Percentiles rank a stretch among this genome's conserved stretches.
These are phyloP conservation scores for Angophora floribunda DNA, from an alignment of 345 rosid genomes.

Conservation along the genomic window DNA sequence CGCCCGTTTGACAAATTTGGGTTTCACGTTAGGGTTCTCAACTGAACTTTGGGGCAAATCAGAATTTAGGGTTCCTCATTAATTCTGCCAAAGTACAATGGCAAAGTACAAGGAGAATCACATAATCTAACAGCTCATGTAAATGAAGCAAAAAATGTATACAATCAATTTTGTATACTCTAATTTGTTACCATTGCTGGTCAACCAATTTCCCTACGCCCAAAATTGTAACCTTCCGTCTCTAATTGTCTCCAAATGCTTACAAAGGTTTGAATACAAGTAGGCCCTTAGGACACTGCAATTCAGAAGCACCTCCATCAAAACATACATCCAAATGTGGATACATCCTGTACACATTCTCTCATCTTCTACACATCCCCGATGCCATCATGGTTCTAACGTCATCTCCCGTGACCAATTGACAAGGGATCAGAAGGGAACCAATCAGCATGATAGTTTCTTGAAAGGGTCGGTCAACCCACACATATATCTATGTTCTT, in stretches of 20 bases:
- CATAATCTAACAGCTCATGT: not conserved
- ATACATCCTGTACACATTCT: not conserved
- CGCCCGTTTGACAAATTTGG: not conserved
- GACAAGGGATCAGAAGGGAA: not conserved
- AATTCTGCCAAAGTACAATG: not conserved
- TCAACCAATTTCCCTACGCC: not conserved
- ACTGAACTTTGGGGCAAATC: not conserved
- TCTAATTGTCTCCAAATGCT: not conserved
- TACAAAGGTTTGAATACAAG: not conserved
- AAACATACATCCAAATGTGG: not conserved
- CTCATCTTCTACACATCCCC: not conserved
- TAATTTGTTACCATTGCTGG: not conserved
- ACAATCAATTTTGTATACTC: not conserved
- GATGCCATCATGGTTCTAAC: not conserved
- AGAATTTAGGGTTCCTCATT: not conserved
- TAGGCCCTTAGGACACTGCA: not conserved
- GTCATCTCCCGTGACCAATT: not conserved
- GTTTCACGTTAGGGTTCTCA: not conserved
- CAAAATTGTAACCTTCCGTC: not conserved
- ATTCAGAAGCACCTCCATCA: not conserved
- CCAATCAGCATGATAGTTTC: not conserved
- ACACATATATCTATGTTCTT: not conserved
- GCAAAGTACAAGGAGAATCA: not conserved
- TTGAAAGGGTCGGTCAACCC: not conserved
- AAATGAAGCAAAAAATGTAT: not conserved